Conservation (phyloP, 2,329 filamentous ascomycete species). For the Leptoxyphium fumago region DNA sequence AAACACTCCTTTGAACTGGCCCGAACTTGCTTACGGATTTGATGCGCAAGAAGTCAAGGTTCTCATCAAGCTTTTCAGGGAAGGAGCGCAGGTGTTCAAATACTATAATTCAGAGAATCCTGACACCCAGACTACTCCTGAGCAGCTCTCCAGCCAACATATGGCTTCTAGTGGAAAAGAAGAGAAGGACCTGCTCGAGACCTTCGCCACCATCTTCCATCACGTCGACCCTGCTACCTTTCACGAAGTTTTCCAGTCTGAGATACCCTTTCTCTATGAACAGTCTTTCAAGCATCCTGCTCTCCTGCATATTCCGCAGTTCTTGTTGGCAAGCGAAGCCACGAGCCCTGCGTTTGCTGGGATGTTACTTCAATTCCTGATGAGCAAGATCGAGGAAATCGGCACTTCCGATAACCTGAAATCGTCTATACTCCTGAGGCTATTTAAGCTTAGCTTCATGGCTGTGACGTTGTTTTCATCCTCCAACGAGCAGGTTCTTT, state of each 20-base stretch:
- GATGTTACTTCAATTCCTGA: slow-evolving; percentile 93
- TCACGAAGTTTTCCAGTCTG: slow-evolving; percentile 93
- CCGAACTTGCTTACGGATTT: slow-evolving; percentile 90
- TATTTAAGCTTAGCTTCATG: slow-evolving; percentile 99
- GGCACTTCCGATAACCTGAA: slow-evolving; percentile 84
- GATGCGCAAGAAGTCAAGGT: slow-evolving; percentile 94
- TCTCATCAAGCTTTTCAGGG: slow-evolving; percentile 91
- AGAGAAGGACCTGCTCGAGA: slow-evolving; percentile 93
- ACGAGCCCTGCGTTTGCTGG: slow-evolving; percentile 96
- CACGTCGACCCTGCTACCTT: slow-evolving; percentile 97
- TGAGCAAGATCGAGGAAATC: slow-evolving; percentile 91
- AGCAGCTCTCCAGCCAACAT: slow-evolving; percentile 88
- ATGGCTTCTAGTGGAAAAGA: slow-evolving; percentile 90
- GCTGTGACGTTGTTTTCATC: slow-evolving; percentile 89
- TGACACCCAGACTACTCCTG: slow-evolving; percentile 55
- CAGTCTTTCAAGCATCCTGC: slow-evolving; percentile 97
- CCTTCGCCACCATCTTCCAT: slow-evolving; percentile 95
- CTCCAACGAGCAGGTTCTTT: slow-evolving; percentile 87
- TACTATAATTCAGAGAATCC: slow-evolving; percentile 90
- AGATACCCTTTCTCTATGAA: slow-evolving; percentile 91
- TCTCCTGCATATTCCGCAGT: slow-evolving; percentile 88
- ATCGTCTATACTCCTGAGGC: slow-evolving; percentile 76
- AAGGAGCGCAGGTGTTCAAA: slow-evolving; percentile 88
- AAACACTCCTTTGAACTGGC: slow-evolving; percentile 79
- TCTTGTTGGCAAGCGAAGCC: slow-evolving; percentile 95